Evolutionary conservation across 2,329 filamentous ascomycete genomes (phyloP).

Genomic region (Ceratocystis harringtonii): DNA sequence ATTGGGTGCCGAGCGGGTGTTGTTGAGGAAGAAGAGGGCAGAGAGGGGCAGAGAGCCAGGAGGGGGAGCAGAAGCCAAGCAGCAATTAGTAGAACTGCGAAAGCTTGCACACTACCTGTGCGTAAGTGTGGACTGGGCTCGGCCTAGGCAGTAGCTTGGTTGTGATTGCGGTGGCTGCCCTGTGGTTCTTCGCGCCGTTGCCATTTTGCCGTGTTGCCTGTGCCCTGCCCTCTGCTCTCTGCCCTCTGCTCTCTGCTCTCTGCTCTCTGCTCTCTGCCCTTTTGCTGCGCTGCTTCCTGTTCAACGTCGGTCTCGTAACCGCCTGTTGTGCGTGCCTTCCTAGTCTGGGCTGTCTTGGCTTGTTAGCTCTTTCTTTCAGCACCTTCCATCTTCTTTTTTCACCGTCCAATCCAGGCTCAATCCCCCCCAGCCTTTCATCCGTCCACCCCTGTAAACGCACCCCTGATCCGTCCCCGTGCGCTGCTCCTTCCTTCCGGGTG

Average conservation of each 20-base stretch:
- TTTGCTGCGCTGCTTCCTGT: not conserved
- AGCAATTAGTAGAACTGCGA: no score
- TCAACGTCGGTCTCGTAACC: not conserved
- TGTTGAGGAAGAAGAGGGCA: not conserved
- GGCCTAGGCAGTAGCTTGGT: no score
- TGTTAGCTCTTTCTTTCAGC: not conserved
- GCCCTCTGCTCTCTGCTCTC: not conserved
- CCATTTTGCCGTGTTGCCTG: not conserved
- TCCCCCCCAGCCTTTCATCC: not conserved
- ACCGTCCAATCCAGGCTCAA: not conserved
- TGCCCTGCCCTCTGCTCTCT: not conserved
- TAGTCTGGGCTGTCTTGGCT: not conserved
- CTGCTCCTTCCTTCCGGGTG: not conserved
- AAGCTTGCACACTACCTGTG: not conserved
- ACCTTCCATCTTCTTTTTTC: not conserved
- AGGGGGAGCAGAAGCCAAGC: not conserved
- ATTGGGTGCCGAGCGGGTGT: not conserved
- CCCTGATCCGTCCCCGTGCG: constrained; percentile 3
- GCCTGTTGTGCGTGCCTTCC: not conserved
- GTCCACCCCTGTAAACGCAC: not conserved
- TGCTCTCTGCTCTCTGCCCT: not conserved
- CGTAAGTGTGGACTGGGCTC: not conserved
- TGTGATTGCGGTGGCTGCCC: not conserved
- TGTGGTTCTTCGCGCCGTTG: not conserved
- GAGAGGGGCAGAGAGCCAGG: not conserved